phyloP scores from a whole-genome alignment of 208 protist genomes.

The Kentomonas sorsogonicus region DNA sequence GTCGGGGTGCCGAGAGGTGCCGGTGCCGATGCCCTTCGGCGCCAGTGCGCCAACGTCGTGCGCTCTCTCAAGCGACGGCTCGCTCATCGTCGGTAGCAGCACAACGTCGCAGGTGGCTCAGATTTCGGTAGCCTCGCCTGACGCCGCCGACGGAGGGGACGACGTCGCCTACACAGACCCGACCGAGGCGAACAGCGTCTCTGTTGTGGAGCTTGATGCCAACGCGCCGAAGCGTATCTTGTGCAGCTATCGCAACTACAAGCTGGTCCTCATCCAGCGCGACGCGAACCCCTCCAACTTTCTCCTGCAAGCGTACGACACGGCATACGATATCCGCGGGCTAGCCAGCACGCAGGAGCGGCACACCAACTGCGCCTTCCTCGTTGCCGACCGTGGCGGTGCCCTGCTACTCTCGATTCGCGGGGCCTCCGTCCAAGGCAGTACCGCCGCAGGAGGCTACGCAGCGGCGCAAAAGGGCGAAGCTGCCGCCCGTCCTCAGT shows the following conservation, averaged over 20 bases:
- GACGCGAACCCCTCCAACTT: conserved; percentile 37
- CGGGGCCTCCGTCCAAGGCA: too few relatives aligned
- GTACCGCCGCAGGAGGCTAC: too few relatives aligned
- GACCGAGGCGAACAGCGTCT: conserved; percentile 54
- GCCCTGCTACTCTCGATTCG: conserved; percentile 87
- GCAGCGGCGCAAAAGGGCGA: too few relatives aligned
- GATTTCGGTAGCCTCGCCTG: conserved; percentile 17
- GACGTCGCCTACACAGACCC: conserved; percentile 21
- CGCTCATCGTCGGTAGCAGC: conserved; percentile 28
- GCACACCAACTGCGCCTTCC: conserved; percentile 56
- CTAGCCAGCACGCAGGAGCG: conserved; percentile 59
- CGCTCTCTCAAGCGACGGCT: conserved; percentile 29
- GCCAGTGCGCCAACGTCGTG: conserved; percentile 21
- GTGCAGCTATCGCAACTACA: conserved; percentile 76
- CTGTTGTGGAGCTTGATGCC: conserved; percentile 62
- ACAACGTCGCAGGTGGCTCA: conserved; percentile 19
- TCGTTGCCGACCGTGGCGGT: conserved; percentile 75
- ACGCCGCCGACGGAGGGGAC: conserved; percentile 1
- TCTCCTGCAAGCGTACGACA: conserved; percentile 82
- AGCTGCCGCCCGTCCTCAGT: not conserved
- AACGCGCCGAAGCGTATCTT: conserved; percentile 52
- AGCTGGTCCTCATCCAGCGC: conserved; percentile 77
- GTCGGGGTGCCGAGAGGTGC: conserved; percentile 32
- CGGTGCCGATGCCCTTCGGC: conserved; percentile 25
- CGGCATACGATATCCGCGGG: conserved; percentile 86